These are phyloP conservation scores for Staphylotrichum longicolle DNA, from an alignment of 495 filamentous ascomycete genomes.

Conservation along the genomic window DNA sequence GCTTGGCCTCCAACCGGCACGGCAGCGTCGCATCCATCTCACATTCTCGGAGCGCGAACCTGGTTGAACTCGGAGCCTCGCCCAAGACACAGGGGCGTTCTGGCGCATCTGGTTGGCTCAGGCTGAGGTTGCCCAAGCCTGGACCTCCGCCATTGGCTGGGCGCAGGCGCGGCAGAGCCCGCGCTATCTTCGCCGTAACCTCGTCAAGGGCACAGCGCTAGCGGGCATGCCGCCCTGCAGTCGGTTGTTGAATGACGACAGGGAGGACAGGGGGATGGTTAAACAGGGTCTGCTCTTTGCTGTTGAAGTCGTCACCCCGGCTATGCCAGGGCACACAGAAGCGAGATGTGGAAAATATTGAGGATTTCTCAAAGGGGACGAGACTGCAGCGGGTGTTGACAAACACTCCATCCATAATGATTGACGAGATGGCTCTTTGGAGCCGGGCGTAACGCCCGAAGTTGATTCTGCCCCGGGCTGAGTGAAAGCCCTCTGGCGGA, in stretches of 20 bases:
- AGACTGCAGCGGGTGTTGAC: background rate
- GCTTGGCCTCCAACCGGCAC: background rate
- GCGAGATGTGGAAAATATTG: constrained; percentile 13
- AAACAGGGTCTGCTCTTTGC: no score
- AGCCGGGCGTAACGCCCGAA: background rate
- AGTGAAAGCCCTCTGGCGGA: no score
- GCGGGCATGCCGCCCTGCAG: no score
- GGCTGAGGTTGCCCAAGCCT: background rate
- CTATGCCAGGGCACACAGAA: background rate
- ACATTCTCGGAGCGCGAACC: background rate
- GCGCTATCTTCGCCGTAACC: background rate
- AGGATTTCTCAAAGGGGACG: background rate
- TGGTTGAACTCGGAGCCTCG: background rate
- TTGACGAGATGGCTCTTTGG: background rate
- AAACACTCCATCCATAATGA: no score
- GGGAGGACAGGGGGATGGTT: background rate
- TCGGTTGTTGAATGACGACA: background rate
- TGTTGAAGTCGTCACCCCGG: no score
- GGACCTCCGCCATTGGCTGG: background rate
- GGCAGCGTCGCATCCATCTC: constrained; percentile 13
- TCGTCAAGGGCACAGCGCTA: no score
- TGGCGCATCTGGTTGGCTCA: background rate
- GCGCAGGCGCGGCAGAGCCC: background rate
- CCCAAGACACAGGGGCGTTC: background rate
- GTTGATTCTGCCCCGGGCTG: no score